A percentile compares a stretch with the other conserved stretches of the same genome.
Conservation (phyloP, 306 rosid genomes). For the Aeschynomene evenia region DNA sequence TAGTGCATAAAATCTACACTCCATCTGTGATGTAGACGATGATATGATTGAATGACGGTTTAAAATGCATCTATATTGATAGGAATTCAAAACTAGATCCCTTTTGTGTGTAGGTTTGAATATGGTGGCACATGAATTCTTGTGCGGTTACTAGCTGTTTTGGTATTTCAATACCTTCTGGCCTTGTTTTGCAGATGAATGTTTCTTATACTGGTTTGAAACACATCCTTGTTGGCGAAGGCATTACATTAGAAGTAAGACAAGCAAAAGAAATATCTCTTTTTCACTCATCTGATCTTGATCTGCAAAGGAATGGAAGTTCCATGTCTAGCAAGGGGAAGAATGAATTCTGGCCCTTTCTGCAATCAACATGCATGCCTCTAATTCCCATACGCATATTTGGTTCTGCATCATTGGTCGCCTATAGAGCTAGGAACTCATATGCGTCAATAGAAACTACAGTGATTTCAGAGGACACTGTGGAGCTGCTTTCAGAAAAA, state of each 20-base stretch:
- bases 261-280: constrained; percentile 69
- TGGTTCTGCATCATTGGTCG: constrained; percentile 66
- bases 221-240: constrained; percentile 76
- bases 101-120: not conserved
- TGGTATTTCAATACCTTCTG: constrained; percentile 23
- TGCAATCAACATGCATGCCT: constrained; percentile 59
- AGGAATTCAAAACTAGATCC: not conserved
- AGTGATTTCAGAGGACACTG: constrained; percentile 50
- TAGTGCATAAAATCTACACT: not conserved
- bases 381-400: constrained; percentile 59
- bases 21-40: not conserved
- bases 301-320: constrained; percentile 46
- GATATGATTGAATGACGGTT: not conserved
- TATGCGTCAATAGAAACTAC: constrained; percentile 40
- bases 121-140: not conserved
- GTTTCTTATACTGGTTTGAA: constrained; percentile 61
- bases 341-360: constrained; percentile 46
- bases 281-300: constrained; percentile 50
- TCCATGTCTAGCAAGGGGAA: constrained; percentile 27
- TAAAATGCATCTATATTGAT: not conserved
- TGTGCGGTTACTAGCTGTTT: constrained; percentile 11
- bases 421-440: constrained; percentile 66
- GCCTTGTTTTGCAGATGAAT: constrained; percentile 57
- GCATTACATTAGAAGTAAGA: constrained; percentile 74
- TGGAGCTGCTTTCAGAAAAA: constrained; percentile 84